Conservation (phyloP, 805 yeast genomes). For the Starmerella gropengiesseri region DNA sequence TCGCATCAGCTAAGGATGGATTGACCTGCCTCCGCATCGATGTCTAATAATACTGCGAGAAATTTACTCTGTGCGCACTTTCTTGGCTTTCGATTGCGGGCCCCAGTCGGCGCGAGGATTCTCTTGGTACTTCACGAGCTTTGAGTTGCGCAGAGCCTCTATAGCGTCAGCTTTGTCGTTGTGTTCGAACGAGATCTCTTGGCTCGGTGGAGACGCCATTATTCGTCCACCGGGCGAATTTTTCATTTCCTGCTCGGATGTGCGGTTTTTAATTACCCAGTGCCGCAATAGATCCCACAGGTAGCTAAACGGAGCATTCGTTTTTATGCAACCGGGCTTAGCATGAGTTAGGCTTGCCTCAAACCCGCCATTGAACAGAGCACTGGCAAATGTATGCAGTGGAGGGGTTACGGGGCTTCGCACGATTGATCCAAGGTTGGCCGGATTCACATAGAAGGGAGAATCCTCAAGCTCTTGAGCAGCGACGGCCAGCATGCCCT, state of each 20-base stretch:
- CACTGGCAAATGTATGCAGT: constrained; percentile 57
- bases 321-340: constrained; percentile 71
- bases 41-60: too few species aligned
- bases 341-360: constrained; percentile 83
- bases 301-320: constrained; percentile 76
- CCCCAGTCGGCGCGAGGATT: constrained; percentile 97
- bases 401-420: constrained; percentile 76
- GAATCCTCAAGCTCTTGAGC: constrained; percentile 47
- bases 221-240: constrained; percentile 29
- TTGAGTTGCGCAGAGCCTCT: constrained; percentile 55
- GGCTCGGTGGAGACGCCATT: constrained; percentile 25
- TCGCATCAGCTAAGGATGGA: too few species aligned
- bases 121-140: constrained; percentile 78
- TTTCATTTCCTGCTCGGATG: constrained; percentile 32
- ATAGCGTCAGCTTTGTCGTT: constrained; percentile 48
- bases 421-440: constrained; percentile 60
- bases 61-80: constrained; percentile 6
- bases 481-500: constrained; percentile 88
- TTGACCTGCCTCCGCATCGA: too few species aligned
- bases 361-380: constrained; percentile 75
- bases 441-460: constrained; percentile 78
- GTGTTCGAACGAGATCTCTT: constrained; percentile 42
- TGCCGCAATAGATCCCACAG: constrained; percentile 62
- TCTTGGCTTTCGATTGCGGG: constrained; percentile 57
- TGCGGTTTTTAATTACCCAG: constrained; percentile 40